These are phyloP conservation scores for Aspergillus pseudotamarii DNA, from an alignment of 2,329 filamentous ascomycete species.

Conservation along the genomic window DNA sequence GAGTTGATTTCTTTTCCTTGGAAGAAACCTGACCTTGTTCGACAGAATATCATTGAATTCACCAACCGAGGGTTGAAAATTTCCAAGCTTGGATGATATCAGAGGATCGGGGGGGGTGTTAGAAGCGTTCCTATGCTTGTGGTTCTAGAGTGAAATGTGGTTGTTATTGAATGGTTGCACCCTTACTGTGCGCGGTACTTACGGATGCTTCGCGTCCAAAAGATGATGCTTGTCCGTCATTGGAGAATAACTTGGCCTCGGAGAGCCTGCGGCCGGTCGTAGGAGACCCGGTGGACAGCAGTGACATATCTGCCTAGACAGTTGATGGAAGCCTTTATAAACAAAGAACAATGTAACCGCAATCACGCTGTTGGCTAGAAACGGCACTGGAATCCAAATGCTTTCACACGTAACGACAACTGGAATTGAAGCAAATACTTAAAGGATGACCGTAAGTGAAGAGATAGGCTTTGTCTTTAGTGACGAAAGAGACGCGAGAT, in stretches of 20 bases:
- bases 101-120: slow-evolving; percentile 34
- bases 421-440: slow-evolving; percentile 23
- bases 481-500: slow-evolving; percentile 18
- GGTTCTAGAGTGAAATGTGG: slow-evolving; percentile 18
- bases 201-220: slow-evolving; percentile 33
- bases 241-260: slow-evolving; percentile 21
- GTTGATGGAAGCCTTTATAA: slow-evolving; percentile 2
- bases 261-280: slow-evolving; percentile 28
- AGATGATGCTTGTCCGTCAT: slow-evolving; percentile 22
- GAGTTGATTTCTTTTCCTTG: background rate
- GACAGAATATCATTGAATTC: slow-evolving; percentile 30
- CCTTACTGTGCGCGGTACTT: slow-evolving; percentile 13
- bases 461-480: slow-evolving; percentile 16
- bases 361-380: slow-evolving; percentile 4
- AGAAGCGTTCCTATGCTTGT: slow-evolving; percentile 28
- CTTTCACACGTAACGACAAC: slow-evolving; percentile 27
- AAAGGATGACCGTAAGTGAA: slow-evolving; percentile 25
- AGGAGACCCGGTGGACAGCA: slow-evolving; percentile 28
- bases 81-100: slow-evolving; percentile 39
- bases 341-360: slow-evolving; percentile 18
- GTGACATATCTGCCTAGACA: slow-evolving; percentile 29
- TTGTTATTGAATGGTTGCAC: background rate
- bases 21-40: slow-evolving; percentile 40
- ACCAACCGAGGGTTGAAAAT: slow-evolving; percentile 28
- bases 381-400: slow-evolving; percentile 23